Base-by-base conservation (phyloP, 805 yeast species). In the Torulaspora microellipsoides region DNA sequence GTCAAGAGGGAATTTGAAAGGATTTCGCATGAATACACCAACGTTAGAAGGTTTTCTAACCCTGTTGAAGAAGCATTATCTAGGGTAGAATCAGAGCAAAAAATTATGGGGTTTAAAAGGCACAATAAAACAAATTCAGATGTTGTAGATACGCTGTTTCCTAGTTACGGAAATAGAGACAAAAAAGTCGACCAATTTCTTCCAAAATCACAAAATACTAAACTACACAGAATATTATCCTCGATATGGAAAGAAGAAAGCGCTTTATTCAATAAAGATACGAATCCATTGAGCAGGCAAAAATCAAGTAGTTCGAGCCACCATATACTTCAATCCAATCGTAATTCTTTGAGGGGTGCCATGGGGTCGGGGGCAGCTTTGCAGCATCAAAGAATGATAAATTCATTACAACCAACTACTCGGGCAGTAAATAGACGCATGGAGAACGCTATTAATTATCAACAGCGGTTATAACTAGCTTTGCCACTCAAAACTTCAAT, bases 1-100 rank as follows among this genome's bases (percentile, higher is more conserved):
- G 72, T 78, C 7, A 73, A 86, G 51, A 75, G 87, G n/a, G 93
- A 85, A 57, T 84, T 80, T 56, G 95, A 87, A 60, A 72, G 86
- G 48, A 73, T 85, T 27, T 78, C 89, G 11, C 71, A 90, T 48
- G 95, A 86, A 56, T 84, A 80, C 51, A 67, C 80, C 34, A 83
- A 77, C 51, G 81, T 84, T 0, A 67, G 89, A 56, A 70, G 93
- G 47, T 77, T 81, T 61, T 67, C 69, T 31, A 86, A 86, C 51
- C 95, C 96, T 1, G 66, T 85, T 2, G 74, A 76, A 4, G 84
- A 79, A 37, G 76, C 87, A 2, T 61, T 86, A 27, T 70, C 73
- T 34, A 67, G 93, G 47, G 55, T 77, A 4, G 70, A 70, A 20
- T 38, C 47, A 7, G 46, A 43, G 11, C 47, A 48, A 28, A 49